Evolutionary conservation across 768 basidiomycete genomes (phyloP), one percentile per base, ranked within the genome.

Genomic region (Termitomyces sp.): DNA sequence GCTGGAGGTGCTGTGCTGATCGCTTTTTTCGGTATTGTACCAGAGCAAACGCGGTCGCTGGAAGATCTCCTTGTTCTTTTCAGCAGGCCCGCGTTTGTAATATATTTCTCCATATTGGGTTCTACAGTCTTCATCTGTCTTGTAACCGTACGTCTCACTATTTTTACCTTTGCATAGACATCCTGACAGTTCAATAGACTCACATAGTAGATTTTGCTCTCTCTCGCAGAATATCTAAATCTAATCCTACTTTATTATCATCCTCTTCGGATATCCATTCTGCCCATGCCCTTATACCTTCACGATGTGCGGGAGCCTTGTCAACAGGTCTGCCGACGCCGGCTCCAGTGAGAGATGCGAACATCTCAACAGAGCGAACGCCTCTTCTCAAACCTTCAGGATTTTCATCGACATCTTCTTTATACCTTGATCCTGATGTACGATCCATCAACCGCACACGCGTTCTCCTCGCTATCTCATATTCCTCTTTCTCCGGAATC

Each of bases 1-100:
- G 91, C 92, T 1, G 86, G 86, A 18, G 95, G 94, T 31, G 94
- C 95, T 6, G 86, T 91, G 44, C 79, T 95, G 60, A 93, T 98
- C 58, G 94, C 91, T 16, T 74, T 94, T 52, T 98, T 95, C 67
- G 95, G 95, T 49, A 92, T 95, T 64, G 92, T 98, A 0, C 87
- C 90, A 20, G 94, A 96, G 72, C 84, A 84, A 13, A 93, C 90
- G 12, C 90, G 91, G 61, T 87, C 89, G 1, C 77, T 98, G 18
- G 90, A 94, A 59, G 93, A 95, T 69, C 81, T 98, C 27, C 79
- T 98, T 27, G 70, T 70, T 27, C 79, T 96, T 9, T 94, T 95
- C 71, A 73, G 78, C 54, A 76, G 95, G 46, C 85, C 88, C 2
- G 73, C 89, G 1, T 98, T 95, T 70, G 73, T 95, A 39, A 83